phyloP scores from a whole-genome alignment of 371 early-diverging fungal species.

The Apophysomyces ossiformis region DNA sequence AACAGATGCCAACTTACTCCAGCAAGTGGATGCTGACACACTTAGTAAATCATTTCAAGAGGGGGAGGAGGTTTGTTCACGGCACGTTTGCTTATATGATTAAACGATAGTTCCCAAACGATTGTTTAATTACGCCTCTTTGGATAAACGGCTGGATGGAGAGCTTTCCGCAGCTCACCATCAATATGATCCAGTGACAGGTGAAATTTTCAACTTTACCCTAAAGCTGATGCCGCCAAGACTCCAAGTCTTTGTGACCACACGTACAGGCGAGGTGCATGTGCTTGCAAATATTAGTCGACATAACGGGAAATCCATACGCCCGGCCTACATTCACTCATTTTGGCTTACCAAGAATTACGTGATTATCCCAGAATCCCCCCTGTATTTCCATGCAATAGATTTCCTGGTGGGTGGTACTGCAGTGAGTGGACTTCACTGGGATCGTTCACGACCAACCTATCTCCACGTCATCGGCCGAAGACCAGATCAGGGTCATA shows the following conservation, averaged over 20 bases:
- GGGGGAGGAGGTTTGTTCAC: background rate
- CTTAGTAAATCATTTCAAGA: constrained; percentile 38
- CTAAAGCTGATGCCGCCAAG: background rate
- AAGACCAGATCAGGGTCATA: constrained; percentile 30
- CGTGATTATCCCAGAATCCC: constrained; percentile 59
- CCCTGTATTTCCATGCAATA: constrained; percentile 44
- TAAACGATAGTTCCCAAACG: constrained; percentile 44
- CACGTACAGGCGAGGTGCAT: constrained; percentile 19
- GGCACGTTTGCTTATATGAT: background rate
- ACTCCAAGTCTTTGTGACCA: constrained; percentile 27
- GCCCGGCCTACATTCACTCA: constrained; percentile 41
- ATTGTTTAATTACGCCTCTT: constrained; percentile 51
- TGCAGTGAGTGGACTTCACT: constrained; percentile 41
- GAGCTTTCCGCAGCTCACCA: constrained; percentile 61
- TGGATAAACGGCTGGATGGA: constrained; percentile 48
- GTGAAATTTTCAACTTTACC: constrained; percentile 53
- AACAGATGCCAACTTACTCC: constrained; percentile 63
- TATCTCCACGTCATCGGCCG: constrained; percentile 58
- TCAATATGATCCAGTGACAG: constrained; percentile 54
- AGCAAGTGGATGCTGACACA: constrained; percentile 64
- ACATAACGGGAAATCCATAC: constrained; percentile 16
- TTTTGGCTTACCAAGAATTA: constrained; percentile 57
- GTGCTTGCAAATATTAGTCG: constrained; percentile 30
- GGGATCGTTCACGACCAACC: constrained; percentile 39
- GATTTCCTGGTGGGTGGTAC: constrained; percentile 51